These are phyloP conservation scores for Ensete ventricosum DNA, from an alignment of 176 grass and related monocot species.

Conservation along the genomic window DNA sequence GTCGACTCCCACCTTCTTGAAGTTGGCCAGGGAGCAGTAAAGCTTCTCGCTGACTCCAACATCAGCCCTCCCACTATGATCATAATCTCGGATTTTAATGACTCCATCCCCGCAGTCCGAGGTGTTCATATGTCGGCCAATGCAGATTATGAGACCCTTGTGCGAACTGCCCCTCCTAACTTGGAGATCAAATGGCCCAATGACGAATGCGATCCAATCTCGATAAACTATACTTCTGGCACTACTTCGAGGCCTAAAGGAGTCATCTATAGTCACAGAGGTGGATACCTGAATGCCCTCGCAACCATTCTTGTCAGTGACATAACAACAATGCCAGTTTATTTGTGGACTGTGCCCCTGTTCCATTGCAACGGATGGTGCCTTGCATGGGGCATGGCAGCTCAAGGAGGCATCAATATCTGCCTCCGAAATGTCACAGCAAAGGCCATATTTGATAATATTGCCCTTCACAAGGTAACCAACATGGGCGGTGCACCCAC, in stretches of 20 bases:
- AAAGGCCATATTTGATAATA: constrained; percentile 38
- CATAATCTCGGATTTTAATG: constrained; percentile 34
- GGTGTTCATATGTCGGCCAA: not conserved
- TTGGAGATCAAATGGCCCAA: constrained; percentile 40
- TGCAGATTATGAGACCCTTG: constrained; percentile 55
- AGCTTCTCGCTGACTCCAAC: constrained; percentile 32
- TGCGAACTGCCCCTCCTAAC: constrained; percentile 14
- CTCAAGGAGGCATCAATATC: constrained; percentile 60
- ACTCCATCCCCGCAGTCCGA: not conserved
- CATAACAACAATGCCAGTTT: constrained; percentile 43
- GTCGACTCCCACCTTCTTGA: constrained; percentile 44
- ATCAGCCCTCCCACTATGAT: constrained; percentile 29
- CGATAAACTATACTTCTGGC: constrained; percentile 78
- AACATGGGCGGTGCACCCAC: constrained; percentile 75
- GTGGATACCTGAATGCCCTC: constrained; percentile 56
- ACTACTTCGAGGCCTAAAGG: constrained; percentile 75
- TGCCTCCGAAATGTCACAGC: constrained; percentile 47
- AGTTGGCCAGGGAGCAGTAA: constrained; percentile 34
- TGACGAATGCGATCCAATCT: constrained; percentile 66
- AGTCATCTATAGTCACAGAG: constrained; percentile 68
- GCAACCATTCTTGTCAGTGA: constrained; percentile 35
- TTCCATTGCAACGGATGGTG: constrained; percentile 96
- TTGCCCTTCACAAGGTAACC: constrained; percentile 32
- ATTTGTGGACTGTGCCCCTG: constrained; percentile 80
- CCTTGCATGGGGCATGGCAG: constrained; percentile 56